Evolutionary conservation across 2,329 filamentous ascomycete species (phyloP), one percentile per base, ranked within the genome.

Genomic region (Dactylellina cionopaga): DNA sequence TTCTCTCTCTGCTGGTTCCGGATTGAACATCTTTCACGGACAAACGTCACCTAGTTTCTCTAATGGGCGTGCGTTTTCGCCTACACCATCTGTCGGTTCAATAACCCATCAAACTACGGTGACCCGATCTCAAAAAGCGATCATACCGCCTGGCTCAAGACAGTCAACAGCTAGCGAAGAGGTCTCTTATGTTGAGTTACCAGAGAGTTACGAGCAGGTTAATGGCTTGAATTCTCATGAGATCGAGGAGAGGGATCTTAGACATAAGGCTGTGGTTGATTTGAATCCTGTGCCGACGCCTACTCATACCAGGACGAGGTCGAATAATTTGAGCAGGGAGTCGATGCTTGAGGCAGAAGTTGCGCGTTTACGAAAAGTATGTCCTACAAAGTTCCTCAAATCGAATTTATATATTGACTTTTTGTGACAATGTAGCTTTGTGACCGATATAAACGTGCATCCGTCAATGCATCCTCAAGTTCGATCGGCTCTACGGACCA

Each of bases 181-280:
- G 11, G 51, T 58, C 11, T 47, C 22, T 10, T 71, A 58, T 27
- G 19, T 49, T 27, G 66, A 71, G 25, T 39, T 71, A 31, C 66
- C 66, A n/a, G 66, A 71, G 25, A 71, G 66, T 25, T 52, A 41
- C 19, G 66, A 71, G 39, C 66, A 71, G 22, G 58, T 71, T 4
- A 71, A 71, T 11, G 66, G 66, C 11, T 44, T 71, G 51, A 71
- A 71, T 31, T 49, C 66, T 29, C 58, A 58, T 46, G 58, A 71
- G 41, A 71, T 71, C 13, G 66, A 71, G 24, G 66, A 71, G 17
- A 63, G 33, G 27, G 66, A 71, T 58, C 41, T 71, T 9, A 64
- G 51, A 19, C 49, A 71, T 41, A 71, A 71, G 41, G 66, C 66
- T 17, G 27, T 71, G 0, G 58, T 71, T 1, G 66, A 71, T 19